Conservation (phyloP, 208 protist species). For the Crithidia sp. region DNA sequence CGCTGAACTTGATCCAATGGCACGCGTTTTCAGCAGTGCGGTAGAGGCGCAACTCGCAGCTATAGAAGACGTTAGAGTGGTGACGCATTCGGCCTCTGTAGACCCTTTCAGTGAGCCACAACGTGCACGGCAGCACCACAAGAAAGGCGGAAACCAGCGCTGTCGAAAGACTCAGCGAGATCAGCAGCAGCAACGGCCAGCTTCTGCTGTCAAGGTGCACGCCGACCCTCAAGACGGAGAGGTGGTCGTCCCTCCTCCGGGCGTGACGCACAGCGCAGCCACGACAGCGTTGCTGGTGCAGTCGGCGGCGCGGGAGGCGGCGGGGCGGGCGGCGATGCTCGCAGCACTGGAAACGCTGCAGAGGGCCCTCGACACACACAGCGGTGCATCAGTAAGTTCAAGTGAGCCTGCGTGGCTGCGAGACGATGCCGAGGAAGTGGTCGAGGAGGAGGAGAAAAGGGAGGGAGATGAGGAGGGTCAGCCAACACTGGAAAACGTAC, state of each 20-base stretch:
- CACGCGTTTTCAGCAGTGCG: conserved; percentile 20
- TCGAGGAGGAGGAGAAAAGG: not conserved
- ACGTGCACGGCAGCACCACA: too few relatives aligned
- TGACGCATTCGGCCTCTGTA: too few relatives aligned
- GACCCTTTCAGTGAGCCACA: too few relatives aligned
- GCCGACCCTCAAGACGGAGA: not conserved
- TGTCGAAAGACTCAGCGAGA: too few relatives aligned
- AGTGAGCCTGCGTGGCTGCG: conserved; percentile 16
- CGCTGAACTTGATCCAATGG: not conserved
- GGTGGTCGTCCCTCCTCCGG: too few relatives aligned
- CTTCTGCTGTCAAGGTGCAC: not conserved
- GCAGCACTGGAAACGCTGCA: conserved; percentile 19
- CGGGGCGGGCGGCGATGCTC: conserved; percentile 22
- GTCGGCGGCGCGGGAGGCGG: conserved; percentile 10
- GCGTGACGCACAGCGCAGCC: not conserved
- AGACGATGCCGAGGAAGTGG: not conserved
- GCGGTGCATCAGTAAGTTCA: not conserved
- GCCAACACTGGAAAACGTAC: too few relatives aligned
- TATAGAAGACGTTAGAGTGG: not conserved
- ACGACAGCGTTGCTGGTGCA: conserved; percentile 13
- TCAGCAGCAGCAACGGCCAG: too few relatives aligned
- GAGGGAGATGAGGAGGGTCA: not conserved
- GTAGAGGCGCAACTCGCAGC: conserved; percentile 30
- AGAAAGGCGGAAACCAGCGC: too few relatives aligned
- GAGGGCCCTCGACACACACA: not conserved